Conservation (phyloP, 2,329 filamentous ascomycete species). For the Paecilomyces fulvus region DNA sequence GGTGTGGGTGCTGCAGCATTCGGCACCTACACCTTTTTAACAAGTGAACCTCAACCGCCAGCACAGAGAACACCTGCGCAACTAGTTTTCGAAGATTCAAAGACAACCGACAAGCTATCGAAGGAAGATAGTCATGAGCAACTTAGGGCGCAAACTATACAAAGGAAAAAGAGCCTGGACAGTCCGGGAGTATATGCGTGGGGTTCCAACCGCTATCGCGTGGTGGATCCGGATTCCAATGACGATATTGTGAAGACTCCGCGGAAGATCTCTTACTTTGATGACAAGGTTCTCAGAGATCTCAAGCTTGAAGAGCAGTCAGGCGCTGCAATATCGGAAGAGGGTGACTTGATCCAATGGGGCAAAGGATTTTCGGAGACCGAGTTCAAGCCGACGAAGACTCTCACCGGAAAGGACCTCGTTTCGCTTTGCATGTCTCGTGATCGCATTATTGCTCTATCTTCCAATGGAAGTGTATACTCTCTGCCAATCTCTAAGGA, state of each 20-base stretch:
- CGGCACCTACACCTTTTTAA: slow-evolving; percentile 23
- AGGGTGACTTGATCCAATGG: slow-evolving; percentile 88
- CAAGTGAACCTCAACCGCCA: slow-evolving; percentile 11
- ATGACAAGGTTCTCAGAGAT: slow-evolving; percentile 75
- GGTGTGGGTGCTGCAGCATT: slow-evolving; percentile 23
- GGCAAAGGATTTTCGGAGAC: slow-evolving; percentile 65
- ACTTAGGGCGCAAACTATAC: slow-evolving; percentile 76
- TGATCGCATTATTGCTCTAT: slow-evolving; percentile 75
- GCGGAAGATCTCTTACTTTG: slow-evolving; percentile 69
- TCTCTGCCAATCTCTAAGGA: slow-evolving; percentile 68
- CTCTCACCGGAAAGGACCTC: slow-evolving; percentile 74
- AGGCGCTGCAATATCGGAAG: slow-evolving; percentile 78
- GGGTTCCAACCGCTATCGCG: slow-evolving; percentile 77
- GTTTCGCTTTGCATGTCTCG: slow-evolving; percentile 66
- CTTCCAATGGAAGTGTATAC: slow-evolving; percentile 68
- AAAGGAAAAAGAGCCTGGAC: slow-evolving; percentile 73
- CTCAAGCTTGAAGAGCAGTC: slow-evolving; percentile 76
- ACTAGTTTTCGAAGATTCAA: slow-evolving; percentile 60
- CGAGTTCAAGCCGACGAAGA: slow-evolving; percentile 56
- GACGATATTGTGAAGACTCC: slow-evolving; percentile 74
- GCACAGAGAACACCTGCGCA: slow-evolving; percentile 20
- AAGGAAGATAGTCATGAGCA: slow-evolving; percentile 67
- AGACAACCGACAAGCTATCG: slow-evolving; percentile 44
- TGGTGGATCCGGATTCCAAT: slow-evolving; percentile 75
- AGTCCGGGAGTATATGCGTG: slow-evolving; percentile 87